Base-by-base conservation (phyloP, 2,329 filamentous ascomycete genomes). In the Arthrinium phaeospermum region DNA sequence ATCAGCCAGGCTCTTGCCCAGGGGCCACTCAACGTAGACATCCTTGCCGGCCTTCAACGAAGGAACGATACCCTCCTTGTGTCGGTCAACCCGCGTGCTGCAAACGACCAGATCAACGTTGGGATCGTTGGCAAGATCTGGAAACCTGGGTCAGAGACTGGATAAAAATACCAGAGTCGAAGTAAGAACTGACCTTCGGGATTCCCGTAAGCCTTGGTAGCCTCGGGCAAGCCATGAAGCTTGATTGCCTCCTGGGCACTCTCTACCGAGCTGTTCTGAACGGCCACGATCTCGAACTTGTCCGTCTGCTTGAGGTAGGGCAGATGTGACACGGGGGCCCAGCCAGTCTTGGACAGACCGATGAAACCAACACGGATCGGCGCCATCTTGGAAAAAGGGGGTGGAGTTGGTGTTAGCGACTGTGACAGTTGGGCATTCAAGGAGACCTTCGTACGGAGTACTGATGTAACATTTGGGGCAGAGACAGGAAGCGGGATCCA, bases 11-110 rank as follows among this genome's bases (percentile, higher is more conserved):
- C 64, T 71, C 34, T 46, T 44, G 45, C 70, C 70, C 24, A 71
- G 57, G 24, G 70, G 70, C 70, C 70, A 71, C 44, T 71, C 70
- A 41, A 57, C 61, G 14, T 67, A 71, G 57, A 71, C 70, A 14
- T 71, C 70, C 70, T 71, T 71, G 27, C 70, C 70, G 30, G 70
- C 70, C 22, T 49, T 27, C 14, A 71, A 12, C 5, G 57, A 37
- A 4, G 70, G 70, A 1, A 71, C 37, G 13, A 71, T 27, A 14
- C 51, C 24, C 14, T 34, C n/a, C 2, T 67, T 37, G 70, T 71
- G 70, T 5, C 16, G 24, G 19, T 45, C 70, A 5, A 71, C 70
- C 4, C 64, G 61, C 44, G 64, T 46, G n/a, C 51, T 44, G 44
- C 53, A 71, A 4, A 71, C 34, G 10, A 71, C 70, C 3, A 71